Conservation (phyloP, 2,329 filamentous ascomycete genomes). For the Colletotrichum lentis region DNA sequence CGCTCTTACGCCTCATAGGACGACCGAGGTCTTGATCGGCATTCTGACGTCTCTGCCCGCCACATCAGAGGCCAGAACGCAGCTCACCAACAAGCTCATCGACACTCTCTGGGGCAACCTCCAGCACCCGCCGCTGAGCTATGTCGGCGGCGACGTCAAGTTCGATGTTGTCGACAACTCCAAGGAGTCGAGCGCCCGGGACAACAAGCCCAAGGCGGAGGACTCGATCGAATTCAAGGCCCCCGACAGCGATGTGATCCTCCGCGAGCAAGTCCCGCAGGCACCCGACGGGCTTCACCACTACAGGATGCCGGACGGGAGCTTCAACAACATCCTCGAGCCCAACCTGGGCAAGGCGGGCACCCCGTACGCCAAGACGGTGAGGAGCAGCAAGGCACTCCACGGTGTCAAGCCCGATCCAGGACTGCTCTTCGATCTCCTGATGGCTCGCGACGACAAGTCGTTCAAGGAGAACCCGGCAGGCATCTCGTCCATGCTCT, state of each 20-base stretch:
- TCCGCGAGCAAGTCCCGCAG: constrained; percentile 50
- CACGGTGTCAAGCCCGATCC: constrained; percentile 70
- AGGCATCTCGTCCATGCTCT: constrained; percentile 77
- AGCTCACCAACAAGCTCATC: constrained; percentile 60
- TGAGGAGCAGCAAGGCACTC: constrained; percentile 64
- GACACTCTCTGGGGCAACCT: constrained; percentile 63
- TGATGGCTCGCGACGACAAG: constrained; percentile 63
- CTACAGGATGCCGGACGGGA: constrained; percentile 51
- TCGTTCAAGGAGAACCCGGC: constrained; percentile 71
- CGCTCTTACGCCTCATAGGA: constrained; percentile 41
- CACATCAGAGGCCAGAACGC: constrained; percentile 45
- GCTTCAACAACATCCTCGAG: constrained; percentile 65
- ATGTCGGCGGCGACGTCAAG: constrained; percentile 53
- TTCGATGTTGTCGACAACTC: constrained; percentile 46
- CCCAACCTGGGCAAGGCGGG: constrained; percentile 71
- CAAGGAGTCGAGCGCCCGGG: constrained; percentile 32
- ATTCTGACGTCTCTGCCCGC: constrained; percentile 51
- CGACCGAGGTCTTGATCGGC: constrained; percentile 50
- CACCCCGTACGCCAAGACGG: constrained; percentile 73
- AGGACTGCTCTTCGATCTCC: constrained; percentile 68
- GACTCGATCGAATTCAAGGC: constrained; percentile 53
- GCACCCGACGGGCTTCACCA: constrained; percentile 49
- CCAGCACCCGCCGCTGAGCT: constrained; percentile 61
- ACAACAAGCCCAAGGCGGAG: constrained; percentile 45
- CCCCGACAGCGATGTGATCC: constrained; percentile 48